Conservation (phyloP, 768 basidiomycete genomes). For the Gymnopilus dilepis region DNA sequence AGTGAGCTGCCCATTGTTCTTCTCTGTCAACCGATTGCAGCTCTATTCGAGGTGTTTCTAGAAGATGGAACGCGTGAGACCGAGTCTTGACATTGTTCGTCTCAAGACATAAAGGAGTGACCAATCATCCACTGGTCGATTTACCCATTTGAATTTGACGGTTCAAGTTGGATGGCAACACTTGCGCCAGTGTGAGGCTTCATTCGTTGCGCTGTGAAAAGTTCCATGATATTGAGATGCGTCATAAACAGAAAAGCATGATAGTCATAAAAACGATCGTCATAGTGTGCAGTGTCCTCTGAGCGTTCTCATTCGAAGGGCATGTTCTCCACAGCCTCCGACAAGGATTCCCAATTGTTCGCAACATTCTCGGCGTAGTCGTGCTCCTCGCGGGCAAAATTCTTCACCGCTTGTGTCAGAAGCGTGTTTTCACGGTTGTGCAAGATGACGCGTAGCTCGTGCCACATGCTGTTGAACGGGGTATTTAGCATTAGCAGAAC, state of each 20-base stretch:
- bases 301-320: slow-evolving; percentile 66
- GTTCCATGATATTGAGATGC: slow-evolving; percentile 7
- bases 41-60: too few species aligned
- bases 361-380: slow-evolving; percentile 66
- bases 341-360: slow-evolving; percentile 77
- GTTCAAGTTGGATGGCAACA: too few species aligned
- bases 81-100: too few species aligned
- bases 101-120: too few species aligned
- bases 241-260: slow-evolving; percentile 8
- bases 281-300: slow-evolving; percentile 3
- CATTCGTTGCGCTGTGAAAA: neutral
- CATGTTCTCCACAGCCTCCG: slow-evolving; percentile 78
- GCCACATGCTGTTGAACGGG: slow-evolving; percentile 77
- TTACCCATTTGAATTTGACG: too few species aligned
- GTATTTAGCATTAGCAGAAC: slow-evolving; percentile 15
- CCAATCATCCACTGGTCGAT: too few species aligned
- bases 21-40: too few species aligned
- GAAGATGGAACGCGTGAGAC: too few species aligned
- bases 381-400: slow-evolving; percentile 76
- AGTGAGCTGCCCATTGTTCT: too few species aligned
- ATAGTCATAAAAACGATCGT: slow-evolving; percentile 22
- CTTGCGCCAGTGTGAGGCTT: too few species aligned
- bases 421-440: slow-evolving; percentile 91
- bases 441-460: slow-evolving; percentile 90
- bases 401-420: slow-evolving; percentile 72